Percentiles rank a stretch among this genome's conserved stretches.
These are phyloP conservation scores for Waitea zeae DNA, from an alignment of 1,284 basidiomycete species.

Conservation along the genomic window DNA sequence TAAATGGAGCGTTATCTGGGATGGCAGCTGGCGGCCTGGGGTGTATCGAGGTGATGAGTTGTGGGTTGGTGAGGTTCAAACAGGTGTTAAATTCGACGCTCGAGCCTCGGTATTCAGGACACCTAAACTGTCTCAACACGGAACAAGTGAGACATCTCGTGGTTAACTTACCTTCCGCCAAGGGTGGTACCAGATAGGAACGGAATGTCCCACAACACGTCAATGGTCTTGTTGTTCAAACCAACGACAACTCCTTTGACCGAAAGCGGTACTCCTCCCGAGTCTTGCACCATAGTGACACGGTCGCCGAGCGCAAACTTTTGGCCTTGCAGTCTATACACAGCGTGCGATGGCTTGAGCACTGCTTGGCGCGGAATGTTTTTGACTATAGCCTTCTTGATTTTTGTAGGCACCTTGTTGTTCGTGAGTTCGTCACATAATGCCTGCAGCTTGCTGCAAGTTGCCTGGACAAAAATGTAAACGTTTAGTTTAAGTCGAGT, in stretches of 20 bases:
- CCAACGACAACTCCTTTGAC: slow-evolving; percentile 92
- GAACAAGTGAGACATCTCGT: slow-evolving; percentile 1
- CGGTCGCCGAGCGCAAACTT: slow-evolving; percentile 88
- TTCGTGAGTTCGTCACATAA: slow-evolving; percentile 53
- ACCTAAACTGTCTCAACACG: slow-evolving; percentile 37
- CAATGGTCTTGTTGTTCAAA: slow-evolving; percentile 73
- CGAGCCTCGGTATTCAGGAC: slow-evolving; percentile 80
- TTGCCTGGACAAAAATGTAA: slow-evolving; percentile 27
- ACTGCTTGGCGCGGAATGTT: slow-evolving; percentile 89
- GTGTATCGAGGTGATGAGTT: slow-evolving; percentile 61
- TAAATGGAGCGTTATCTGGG: slow-evolving; percentile 31
- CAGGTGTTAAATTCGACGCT: slow-evolving; percentile 74
- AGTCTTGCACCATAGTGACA: slow-evolving; percentile 90
- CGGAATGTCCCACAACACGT: slow-evolving; percentile 92
- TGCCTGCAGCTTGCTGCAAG: slow-evolving; percentile 63
- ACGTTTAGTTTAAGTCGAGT: background rate
- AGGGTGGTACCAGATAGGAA: slow-evolving; percentile 90
- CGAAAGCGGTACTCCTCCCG: slow-evolving; percentile 83
- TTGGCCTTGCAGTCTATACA: slow-evolving; percentile 84
- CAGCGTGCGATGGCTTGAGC: slow-evolving; percentile 83
- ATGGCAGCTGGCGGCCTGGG: slow-evolving; percentile 26
- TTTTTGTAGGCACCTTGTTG: slow-evolving; percentile 36
- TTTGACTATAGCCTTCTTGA: slow-evolving; percentile 85
- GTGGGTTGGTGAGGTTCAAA: slow-evolving; percentile 70
- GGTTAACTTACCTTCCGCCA: slow-evolving; percentile 50